Base-by-base conservation (phyloP, 2,329 filamentous ascomycete species). In the Diaporthe longicolla region DNA sequence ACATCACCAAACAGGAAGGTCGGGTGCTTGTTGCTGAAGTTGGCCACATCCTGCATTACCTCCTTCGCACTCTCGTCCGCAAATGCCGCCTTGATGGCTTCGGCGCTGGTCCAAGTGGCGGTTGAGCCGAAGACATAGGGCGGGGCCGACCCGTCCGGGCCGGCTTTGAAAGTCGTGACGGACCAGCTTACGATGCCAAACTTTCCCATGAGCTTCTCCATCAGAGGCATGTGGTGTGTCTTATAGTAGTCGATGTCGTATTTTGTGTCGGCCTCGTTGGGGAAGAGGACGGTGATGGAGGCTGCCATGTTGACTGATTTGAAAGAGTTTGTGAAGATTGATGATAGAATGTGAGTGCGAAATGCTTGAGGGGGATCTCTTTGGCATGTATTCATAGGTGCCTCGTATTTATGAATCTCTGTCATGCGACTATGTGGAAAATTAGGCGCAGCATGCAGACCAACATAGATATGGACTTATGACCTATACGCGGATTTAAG, bases 191-290 rank as follows among this genome's bases (percentile, higher is more conserved):
- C 37, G 32, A 58, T 4, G 4, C 55, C 55, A 8, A 13, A 37
- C 0, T 58, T 8, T 9, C 55, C 55, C 32, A 32, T n/a, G 13
- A 58, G 55, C 13, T n/a, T 58, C 55, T 37, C 29, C 15, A 58
- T 58, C 9, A 58, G 32, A 13, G 55, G 55, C 55, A 58, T 58
- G 21, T 58, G 55, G 3, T 58, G 29, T 11, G 29, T 37, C 3
- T n/a, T n/a, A 19, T 58, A 58, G 55, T 58, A 58, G 19, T 58
- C 7, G 55, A 35, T 35, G 55, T 58, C 55, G 55, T 58, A 58
- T 8, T 58, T 58, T 8, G 55, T 32, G n/a, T 58, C 55, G 10
- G 55, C 19, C 32, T 58, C 55, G 55, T 58, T 58, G 29, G 55
- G 55, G 19, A n/a, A 58, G 7, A 58, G 19, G 6, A 58, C 55